Evolutionary conservation across 768 basidiomycete genomes (phyloP), one percentile per base, ranked within the genome.

Genomic region (Agrocybe chaxingu): DNA sequence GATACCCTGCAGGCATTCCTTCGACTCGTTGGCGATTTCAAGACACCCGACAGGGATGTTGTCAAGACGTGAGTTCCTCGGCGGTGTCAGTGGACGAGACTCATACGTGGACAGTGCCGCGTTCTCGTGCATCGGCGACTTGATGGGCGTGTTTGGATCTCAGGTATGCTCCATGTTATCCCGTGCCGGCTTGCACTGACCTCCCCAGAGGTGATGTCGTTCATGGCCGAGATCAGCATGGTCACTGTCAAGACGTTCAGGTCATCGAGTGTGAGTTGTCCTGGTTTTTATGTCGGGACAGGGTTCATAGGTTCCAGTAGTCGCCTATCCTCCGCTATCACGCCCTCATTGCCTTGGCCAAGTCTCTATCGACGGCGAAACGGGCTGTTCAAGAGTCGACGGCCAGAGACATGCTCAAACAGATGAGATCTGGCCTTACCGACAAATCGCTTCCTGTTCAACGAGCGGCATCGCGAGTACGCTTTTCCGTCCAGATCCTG

Each of bases 371-470:
- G 8, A 85, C 84, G 1, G 92, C 92, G 0, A 93, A 87, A 54
- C 85, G 86, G 47, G 92, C 92, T 0, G 76, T 96, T 1, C 83
- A 89, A 0, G 96, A 99, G 52, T 71, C 84, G 4, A 72, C 82
- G 2, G 66, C 77, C 47, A 93, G 81, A 62, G 97, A 99, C 59
- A 78, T 95, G 41, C 61, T 90, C 46, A 98, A 96, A 67, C 84
- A 89, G 55, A 85, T 89, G 73, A 84, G 79, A 59, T 75, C 77
- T 34, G 82, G 80, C 1, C 70, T 98, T 1, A 75, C 75, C 0
- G 96, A 98, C 66, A 94, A 92, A 68, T 84, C 86, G 6, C 71
- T 92, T 3, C 80, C 92, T 4, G 79, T 98, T 12, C 92, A 97
- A 62, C 82, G 95, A 18, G 92, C 82, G 2, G 85, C 87, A 7